Percentiles rank a stretch among this genome's conserved stretches.
phyloP scores from a whole-genome alignment of 2,329 filamentous ascomycete genomes.

The Nigrospora oryzae region DNA sequence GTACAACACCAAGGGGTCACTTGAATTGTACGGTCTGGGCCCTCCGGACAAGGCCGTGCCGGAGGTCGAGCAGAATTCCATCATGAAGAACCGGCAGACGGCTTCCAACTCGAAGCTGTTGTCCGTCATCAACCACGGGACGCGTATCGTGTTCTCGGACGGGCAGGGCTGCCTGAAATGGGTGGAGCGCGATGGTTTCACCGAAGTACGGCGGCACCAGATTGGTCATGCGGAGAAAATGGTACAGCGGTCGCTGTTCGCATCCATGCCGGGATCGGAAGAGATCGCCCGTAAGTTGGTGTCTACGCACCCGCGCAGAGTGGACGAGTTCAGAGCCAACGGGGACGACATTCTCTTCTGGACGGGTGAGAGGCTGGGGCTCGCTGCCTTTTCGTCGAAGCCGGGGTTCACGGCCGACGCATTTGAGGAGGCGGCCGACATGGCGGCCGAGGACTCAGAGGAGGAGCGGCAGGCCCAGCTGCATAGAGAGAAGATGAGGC shows the following conservation, averaged over 20 bases:
- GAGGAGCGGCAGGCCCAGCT: slow-evolving; percentile 45
- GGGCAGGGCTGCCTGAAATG: slow-evolving; percentile 79
- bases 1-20: slow-evolving; percentile 83
- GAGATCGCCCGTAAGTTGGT: slow-evolving; percentile 78
- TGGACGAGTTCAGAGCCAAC: slow-evolving; percentile 24
- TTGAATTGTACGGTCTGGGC: slow-evolving; percentile 73
- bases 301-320: slow-evolving; percentile 40
- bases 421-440: slow-evolving; percentile 37
- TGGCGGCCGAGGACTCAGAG: slow-evolving; percentile 33
- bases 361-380: slow-evolving; percentile 78
- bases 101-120: slow-evolving; percentile 74
- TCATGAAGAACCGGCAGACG: slow-evolving; percentile 74
- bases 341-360: slow-evolving; percentile 71
- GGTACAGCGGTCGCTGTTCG: slow-evolving; percentile 40
- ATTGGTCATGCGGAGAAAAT: slow-evolving; percentile 46
- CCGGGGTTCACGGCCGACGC: slow-evolving; percentile 39
- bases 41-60: slow-evolving; percentile 14
- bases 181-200: slow-evolving; percentile 77
- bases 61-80: slow-evolving; percentile 33
- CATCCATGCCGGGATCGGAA: slow-evolving; percentile 43
- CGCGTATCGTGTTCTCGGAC: slow-evolving; percentile 74
- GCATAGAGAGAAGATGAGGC: slow-evolving; percentile 66
- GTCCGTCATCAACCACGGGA: slow-evolving; percentile 73
- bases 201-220: slow-evolving; percentile 44
- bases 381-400: slow-evolving; percentile 54